A percentile compares a stretch with the other conserved stretches of the same genome.
phyloP scores from a whole-genome alignment of 768 basidiomycete species.

The Ephemerocybe angulata region DNA sequence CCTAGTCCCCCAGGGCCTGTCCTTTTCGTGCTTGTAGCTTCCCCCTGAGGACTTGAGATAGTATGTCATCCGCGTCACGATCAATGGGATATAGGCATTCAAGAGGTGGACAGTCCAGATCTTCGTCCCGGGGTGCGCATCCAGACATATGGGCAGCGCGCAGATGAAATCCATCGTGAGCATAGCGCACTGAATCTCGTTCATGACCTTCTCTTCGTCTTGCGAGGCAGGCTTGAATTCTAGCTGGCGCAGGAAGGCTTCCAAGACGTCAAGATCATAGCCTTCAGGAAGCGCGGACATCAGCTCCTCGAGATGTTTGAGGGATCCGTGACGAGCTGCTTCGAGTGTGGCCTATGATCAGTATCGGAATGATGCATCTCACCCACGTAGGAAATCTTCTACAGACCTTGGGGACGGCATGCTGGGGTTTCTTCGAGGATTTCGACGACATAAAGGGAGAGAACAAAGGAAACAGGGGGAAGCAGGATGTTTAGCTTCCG shows the following conservation, averaged over 20 bases:
- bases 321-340: neutral
- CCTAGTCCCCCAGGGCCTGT: too few species aligned
- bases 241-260: neutral
- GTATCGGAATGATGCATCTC: neutral
- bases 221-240: neutral
- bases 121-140: too few species aligned
- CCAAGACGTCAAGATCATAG: neutral
- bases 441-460: neutral
- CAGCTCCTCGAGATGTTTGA: neutral
- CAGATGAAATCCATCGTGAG: too few species aligned
- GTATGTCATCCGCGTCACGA: too few species aligned
- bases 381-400: too few species aligned
- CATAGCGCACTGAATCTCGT: neutral
- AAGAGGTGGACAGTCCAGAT: too few species aligned
- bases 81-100: too few species aligned
- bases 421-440: too few species aligned
- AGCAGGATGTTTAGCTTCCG: neutral
- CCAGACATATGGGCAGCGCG: too few species aligned
- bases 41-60: too few species aligned
- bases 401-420: too few species aligned
- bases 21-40: too few species aligned
- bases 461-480: neutral
- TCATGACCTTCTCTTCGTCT: neutral
- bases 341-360: neutral
- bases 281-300: neutral